These are phyloP conservation scores for Penicillium sp. DNA, from an alignment of 2,329 filamentous ascomycete genomes.

Conservation along the genomic window DNA sequence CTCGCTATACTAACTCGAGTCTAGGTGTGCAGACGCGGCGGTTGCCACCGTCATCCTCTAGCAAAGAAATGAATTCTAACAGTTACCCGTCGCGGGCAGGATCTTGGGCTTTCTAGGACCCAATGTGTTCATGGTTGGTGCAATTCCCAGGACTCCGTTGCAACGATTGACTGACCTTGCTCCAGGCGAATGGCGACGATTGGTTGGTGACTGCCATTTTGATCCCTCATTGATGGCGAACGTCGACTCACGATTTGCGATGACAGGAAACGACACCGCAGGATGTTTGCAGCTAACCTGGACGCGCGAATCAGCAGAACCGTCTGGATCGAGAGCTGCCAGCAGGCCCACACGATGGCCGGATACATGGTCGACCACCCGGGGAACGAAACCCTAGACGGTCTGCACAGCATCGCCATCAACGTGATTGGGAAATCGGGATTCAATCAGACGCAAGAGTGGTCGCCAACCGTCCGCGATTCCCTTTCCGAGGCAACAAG, in stretches of 20 bases:
- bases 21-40: neutral
- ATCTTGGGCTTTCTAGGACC: slow-evolving; percentile 33
- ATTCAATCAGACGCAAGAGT: slow-evolving; percentile 33
- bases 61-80: neutral
- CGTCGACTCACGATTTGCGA: neutral
- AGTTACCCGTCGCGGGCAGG: neutral
- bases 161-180: slow-evolving; percentile 2
- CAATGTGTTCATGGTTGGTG: slow-evolving; percentile 35
- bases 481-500: slow-evolving; percentile 3
- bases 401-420: slow-evolving; percentile 37
- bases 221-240: neutral
- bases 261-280: slow-evolving; percentile 36
- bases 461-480: slow-evolving; percentile 24
- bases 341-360: slow-evolving; percentile 34
- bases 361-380: slow-evolving; percentile 26
- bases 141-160: neutral
- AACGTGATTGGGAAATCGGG: slow-evolving; percentile 39
- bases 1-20: neutral
- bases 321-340: slow-evolving; percentile 36
- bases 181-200: slow-evolving; percentile 27
- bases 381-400: slow-evolving; percentile 26
- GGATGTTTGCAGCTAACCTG: slow-evolving; percentile 36
- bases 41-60: neutral
- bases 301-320: slow-evolving; percentile 37
- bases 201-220: slow-evolving; percentile 22